Percentiles rank a stretch among this genome's conserved stretches.
phyloP scores from a whole-genome alignment of 2,329 filamentous ascomycete species.

The Cercospora berteroae region DNA sequence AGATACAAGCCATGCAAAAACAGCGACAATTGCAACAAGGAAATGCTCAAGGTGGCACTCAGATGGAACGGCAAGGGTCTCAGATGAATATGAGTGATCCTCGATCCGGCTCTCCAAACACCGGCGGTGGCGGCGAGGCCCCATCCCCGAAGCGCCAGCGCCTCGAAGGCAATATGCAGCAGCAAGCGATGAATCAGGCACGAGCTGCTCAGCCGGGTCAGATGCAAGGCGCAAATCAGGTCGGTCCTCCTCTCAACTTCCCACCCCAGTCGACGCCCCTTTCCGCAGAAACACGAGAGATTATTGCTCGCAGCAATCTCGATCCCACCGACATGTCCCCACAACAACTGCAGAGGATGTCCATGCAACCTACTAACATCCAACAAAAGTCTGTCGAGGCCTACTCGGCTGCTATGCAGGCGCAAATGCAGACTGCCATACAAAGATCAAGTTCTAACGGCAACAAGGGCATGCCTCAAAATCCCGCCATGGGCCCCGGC shows the following conservation, averaged over 20 bases:
- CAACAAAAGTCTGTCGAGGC: conserved; percentile 84
- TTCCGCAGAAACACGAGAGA: conserved; percentile 28
- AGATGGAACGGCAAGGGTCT: conserved; percentile 85
- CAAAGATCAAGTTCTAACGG: conserved; percentile 61
- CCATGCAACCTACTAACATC: conserved; percentile 53
- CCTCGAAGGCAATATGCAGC: conserved; percentile 69
- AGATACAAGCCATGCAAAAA: conserved; percentile 63
- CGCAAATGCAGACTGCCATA: conserved; percentile 78
- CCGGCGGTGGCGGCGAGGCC: conserved; percentile 67
- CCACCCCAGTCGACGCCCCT: conserved; percentile 23
- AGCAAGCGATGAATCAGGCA: conserved; percentile 36
- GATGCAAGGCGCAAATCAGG: conserved; percentile 34
- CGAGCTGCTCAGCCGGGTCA: conserved; percentile 35
- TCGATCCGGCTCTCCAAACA: conserved; percentile 69
- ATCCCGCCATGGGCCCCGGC: conserved; percentile 55
- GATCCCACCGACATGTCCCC: conserved; percentile 70
- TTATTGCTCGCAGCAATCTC: conserved; percentile 64
- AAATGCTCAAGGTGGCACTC: conserved; percentile 42
- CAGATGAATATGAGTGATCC: conserved; percentile 81
- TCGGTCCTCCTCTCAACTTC: conserved; percentile 33
- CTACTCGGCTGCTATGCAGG: conserved; percentile 80
- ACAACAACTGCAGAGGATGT: conserved; percentile 70
- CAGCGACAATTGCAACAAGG: conserved; percentile 44
- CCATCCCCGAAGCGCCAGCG: conserved; percentile 89
- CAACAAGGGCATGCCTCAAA: conserved; percentile 65